phyloP scores from a whole-genome alignment of 2,329 filamentous ascomycete species.

The Chrysosporium queenslandicum region DNA sequence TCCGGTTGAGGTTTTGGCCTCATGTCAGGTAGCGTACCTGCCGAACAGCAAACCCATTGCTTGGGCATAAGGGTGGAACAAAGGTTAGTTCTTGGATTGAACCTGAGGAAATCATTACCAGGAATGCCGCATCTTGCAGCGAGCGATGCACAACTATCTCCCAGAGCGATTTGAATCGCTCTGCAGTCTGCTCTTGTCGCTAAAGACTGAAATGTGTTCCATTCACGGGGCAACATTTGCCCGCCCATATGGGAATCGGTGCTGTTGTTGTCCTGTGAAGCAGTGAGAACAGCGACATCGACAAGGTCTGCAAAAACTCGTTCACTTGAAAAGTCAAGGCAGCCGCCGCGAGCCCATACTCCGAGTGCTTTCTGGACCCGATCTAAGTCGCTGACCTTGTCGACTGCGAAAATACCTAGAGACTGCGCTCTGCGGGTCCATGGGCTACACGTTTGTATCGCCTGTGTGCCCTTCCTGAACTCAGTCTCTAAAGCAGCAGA shows the following conservation, averaged over 20 bases:
- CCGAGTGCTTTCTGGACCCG: slow-evolving; percentile 5
- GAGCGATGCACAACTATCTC: slow-evolving; percentile 7
- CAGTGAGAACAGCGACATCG: slow-evolving; percentile 32
- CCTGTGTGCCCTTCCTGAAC: neutral
- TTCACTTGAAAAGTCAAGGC: neutral
- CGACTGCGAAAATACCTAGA: slow-evolving; percentile 10
- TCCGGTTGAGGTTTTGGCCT: slow-evolving; percentile 28
- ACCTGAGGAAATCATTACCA: neutral
- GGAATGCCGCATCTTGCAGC: neutral
- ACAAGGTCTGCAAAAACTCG: slow-evolving; percentile 17
- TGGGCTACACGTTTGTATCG: slow-evolving; percentile 3
- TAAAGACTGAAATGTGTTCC: slow-evolving; percentile 22
- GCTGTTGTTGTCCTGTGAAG: slow-evolving; percentile 19
- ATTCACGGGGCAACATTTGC: neutral
- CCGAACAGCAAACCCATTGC: slow-evolving; percentile 32
- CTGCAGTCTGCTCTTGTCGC: slow-evolving; percentile 1
- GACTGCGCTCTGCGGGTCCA: neutral
- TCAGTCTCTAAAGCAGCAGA: neutral
- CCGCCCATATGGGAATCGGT: neutral
- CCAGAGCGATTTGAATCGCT: neutral
- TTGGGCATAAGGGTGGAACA: slow-evolving; percentile 27
- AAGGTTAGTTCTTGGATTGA: slow-evolving; percentile 21
- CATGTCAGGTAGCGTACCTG: slow-evolving; percentile 30
- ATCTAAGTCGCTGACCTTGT: neutral
- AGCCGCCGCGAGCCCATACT: slow-evolving; percentile 21